Percentiles rank a stretch among this genome's conserved stretches.
These are phyloP conservation scores for Anaeramoeba flamelloides DNA, from an alignment of 78 protist genomes.

Conservation along the genomic window DNA sequence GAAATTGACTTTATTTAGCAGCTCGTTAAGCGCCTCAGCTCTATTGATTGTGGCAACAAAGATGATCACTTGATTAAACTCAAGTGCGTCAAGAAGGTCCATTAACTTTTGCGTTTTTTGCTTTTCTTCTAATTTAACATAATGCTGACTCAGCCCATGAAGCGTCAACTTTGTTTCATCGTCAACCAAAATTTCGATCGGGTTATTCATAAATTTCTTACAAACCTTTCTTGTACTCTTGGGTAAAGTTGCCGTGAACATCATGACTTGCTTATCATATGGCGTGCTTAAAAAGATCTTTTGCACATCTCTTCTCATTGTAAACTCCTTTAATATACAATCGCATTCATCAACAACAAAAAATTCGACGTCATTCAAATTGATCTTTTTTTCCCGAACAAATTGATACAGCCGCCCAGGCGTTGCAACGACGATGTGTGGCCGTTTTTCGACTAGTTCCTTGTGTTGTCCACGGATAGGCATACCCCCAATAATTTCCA, in stretches of 20 bases:
- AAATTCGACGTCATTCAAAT: constrained; percentile 50
- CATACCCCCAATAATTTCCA: no score
- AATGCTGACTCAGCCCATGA: constrained; percentile 92
- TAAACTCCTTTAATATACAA: constrained; percentile 50
- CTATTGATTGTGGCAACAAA: constrained; percentile 53
- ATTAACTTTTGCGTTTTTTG: constrained; percentile 76
- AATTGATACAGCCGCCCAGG: constrained; percentile 86
- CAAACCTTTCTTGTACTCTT: constrained; percentile 50
- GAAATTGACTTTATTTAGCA: constrained; percentile 63
- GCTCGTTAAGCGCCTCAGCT: constrained; percentile 34
- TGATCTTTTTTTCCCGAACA: constrained; percentile 24
- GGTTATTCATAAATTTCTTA: constrained; percentile 77
- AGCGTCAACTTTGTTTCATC: constrained; percentile 79
- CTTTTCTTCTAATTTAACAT: constrained; percentile 56
- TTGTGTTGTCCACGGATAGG: no score
- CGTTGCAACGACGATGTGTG: constrained; percentile 88
- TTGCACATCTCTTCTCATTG: constrained; percentile 91
- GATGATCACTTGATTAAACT: constrained; percentile 83
- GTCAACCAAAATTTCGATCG: constrained; percentile 75
- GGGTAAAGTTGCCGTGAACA: constrained; percentile 98
- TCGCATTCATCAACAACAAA: constrained; percentile 98
- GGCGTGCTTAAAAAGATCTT: constrained; percentile 69
- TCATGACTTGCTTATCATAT: constrained; percentile 89
- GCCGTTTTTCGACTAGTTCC: no score
- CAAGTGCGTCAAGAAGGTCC: constrained; percentile 84